phyloP scores from a whole-genome alignment of 75 land plant species.

The Chamaecyparis obtusa region DNA sequence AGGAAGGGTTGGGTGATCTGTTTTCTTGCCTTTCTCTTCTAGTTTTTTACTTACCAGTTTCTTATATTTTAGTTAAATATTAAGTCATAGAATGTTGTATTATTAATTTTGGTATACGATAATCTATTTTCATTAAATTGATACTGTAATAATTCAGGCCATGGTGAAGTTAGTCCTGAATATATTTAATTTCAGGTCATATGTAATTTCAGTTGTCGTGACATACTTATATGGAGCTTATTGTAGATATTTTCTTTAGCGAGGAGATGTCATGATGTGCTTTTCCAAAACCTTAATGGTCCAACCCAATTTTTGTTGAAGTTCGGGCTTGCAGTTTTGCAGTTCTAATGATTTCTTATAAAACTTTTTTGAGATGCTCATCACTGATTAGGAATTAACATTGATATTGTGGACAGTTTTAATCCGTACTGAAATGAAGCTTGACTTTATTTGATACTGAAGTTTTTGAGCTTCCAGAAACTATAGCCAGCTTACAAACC shows the following conservation, averaged over 20 bases:
- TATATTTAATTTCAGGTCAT: neutral
- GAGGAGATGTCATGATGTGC: neutral
- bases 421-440: neutral
- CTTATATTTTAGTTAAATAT: neutral
- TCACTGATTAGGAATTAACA: neutral
- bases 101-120: neutral
- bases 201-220: neutral
- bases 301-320: neutral
- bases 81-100: neutral
- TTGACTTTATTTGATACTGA: neutral
- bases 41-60: neutral
- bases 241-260: neutral
- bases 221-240: neutral
- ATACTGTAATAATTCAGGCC: neutral
- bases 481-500: neutral
- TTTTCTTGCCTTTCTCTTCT: neutral
- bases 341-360: neutral
- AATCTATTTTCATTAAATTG: neutral
- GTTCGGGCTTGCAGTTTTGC: neutral
- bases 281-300: neutral
- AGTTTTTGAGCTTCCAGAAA: neutral
- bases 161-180: constrained; percentile 2
- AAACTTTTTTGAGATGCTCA: neutral
- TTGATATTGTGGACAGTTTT: neutral
- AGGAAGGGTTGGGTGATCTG: constrained; percentile 54